Evolutionary conservation across 1,139 yeast genomes (phyloP).

Genomic region (Pichia sp.): DNA sequence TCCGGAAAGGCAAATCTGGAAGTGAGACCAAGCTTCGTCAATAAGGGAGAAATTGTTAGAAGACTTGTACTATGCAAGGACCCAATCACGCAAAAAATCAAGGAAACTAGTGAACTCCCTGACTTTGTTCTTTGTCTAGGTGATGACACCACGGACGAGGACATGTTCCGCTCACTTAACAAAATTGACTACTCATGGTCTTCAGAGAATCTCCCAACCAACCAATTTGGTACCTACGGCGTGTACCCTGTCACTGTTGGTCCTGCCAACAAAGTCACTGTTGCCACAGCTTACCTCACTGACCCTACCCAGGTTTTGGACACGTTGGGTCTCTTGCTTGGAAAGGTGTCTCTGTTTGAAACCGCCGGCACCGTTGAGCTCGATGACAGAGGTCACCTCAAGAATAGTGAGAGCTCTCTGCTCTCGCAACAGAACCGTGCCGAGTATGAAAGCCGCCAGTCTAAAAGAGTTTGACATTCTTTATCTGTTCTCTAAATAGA

Average conservation of each 20-base stretch:
- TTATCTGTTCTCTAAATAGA: too few relatives aligned
- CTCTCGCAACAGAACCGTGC: conserved; percentile 35
- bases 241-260: conserved; percentile 91
- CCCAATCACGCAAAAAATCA: conserved; percentile 29
- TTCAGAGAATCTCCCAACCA: conserved; percentile 31
- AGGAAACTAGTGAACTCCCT: conserved; percentile 47
- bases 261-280: conserved; percentile 83
- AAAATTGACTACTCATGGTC: conserved; percentile 46
- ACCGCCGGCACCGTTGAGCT: conserved; percentile 68
- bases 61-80: conserved; percentile 59
- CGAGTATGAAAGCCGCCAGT: conserved; percentile 6
- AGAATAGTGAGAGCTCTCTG: conserved; percentile 39
- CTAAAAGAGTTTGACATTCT: too few relatives aligned
- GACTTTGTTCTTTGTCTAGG: conserved; percentile 88
- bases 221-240: conserved; percentile 49
- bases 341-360: conserved; percentile 67
- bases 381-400: conserved; percentile 67
- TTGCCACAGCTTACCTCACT: conserved; percentile 80
- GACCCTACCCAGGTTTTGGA: conserved; percentile 86
- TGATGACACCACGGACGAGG: conserved; percentile 96
- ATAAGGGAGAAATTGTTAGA: conserved; percentile 94
- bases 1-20: conserved; percentile 94
- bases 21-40: conserved; percentile 88
- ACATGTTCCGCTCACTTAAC: conserved; percentile 79
- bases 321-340: conserved; percentile 72